Conservation (phyloP, 163 green algal species). For the Chloromonas sp. region DNA sequence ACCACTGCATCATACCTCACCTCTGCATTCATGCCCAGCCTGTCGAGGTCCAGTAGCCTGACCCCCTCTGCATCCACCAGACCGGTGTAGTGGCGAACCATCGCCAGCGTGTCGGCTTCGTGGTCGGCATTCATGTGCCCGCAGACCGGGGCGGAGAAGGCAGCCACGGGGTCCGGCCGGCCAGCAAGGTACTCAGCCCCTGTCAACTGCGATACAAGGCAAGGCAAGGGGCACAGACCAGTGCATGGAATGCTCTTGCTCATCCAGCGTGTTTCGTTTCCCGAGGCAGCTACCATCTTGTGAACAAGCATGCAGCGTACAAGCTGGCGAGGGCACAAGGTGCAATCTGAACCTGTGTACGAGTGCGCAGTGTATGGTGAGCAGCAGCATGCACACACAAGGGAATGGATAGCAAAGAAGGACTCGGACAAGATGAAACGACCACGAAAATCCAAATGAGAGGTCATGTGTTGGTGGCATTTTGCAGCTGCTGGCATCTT, state of each 20-base stretch:
- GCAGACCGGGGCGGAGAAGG: conserved; percentile 52
- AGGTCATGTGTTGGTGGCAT: too few species aligned
- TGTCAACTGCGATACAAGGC: conserved; percentile 20
- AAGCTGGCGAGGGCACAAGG: not conserved
- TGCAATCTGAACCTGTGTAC: too few species aligned
- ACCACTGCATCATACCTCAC: too few species aligned
- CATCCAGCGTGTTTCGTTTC: not conserved
- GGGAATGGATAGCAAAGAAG: too few species aligned
- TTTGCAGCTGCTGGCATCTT: too few species aligned
- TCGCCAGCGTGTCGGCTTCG: conserved; percentile 40
- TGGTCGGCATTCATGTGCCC: conserved; percentile 73
- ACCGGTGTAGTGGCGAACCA: conserved; percentile 55
- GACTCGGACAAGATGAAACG: too few species aligned
- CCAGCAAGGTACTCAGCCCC: conserved; percentile 37
- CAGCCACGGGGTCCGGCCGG: conserved; percentile 46
- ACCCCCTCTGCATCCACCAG: conserved; percentile 39
- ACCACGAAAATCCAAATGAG: too few species aligned
- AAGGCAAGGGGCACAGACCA: not conserved
- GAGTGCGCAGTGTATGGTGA: too few species aligned
- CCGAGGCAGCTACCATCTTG: not conserved
- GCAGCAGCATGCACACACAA: too few species aligned
- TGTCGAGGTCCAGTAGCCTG: conserved; percentile 51
- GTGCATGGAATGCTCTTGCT: not conserved
- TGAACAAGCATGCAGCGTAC: not conserved
- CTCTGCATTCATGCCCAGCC: conserved; percentile 29